Base-by-base conservation (phyloP, 768 basidiomycete species). In the Hemileccinum impolitum region DNA sequence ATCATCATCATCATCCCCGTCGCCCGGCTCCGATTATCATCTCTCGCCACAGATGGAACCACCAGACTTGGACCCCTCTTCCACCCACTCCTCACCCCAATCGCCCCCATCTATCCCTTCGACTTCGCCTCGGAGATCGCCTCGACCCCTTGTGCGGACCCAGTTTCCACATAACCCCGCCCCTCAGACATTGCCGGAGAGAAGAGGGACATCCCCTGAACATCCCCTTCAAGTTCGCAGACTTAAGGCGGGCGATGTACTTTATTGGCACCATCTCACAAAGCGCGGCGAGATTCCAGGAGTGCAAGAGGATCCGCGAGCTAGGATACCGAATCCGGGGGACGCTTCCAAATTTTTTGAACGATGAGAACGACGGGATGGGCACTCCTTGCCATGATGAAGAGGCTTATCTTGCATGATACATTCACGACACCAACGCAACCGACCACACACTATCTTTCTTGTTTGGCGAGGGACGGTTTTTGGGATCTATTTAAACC, bases 191-290 rank as follows among this genome's bases (percentile, higher is more conserved):
- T 56, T 52, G 25, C 43, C 47, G 14, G 56, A 51, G 17, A 35
- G 51, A 19, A 50, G 57, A 46, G 48, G 44, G 15, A 31, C 47
- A 8, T 50, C 48, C 12, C 51, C 55, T 25, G 65, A 65, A 39
- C 47, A 70, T 34, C 50, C 44, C 48, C 65, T 67, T 32, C n/a
- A n/a, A n/a, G n/a, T n/a, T n/a, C 70, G 68, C 48, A 71, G 65
- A 41, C 75, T 84, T 28, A 73, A 69, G 57, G 70, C 74, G 10
- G 87, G 87, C 18, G 85, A 87, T 52, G 61, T 80, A 10, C 69
- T 90, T 15, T 87, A 76, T 60, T 90, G 87, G 87, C 86, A 90
- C 62, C 82, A 89, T 56, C 81, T 90, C 50, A 65, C 75, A 41
- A 80, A 79, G 55, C 77, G 74, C 51, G 87, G 87, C 12, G 87